These are phyloP conservation scores for Posidonia oceanica DNA, from an alignment of 116 monocot genomes.

Conservation along the genomic window DNA sequence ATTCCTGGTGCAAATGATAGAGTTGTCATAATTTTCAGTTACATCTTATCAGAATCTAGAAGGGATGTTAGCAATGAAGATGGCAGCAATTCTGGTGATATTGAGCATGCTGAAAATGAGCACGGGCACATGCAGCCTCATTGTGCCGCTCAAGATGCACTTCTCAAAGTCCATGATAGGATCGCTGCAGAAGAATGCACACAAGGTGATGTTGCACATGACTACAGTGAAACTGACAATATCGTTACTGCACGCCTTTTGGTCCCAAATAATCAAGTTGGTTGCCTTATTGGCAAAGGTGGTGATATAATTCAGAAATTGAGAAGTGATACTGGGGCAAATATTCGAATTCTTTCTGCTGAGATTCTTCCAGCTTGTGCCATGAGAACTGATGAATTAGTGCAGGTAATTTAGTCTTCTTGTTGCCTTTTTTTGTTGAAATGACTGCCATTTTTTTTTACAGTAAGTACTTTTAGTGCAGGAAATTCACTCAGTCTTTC, in stretches of 20 bases:
- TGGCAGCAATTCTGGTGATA: no score
- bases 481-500: no score
- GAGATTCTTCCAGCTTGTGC: slow-evolving; percentile 71
- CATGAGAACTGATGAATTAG: slow-evolving; percentile 17
- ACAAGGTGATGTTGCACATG: slow-evolving; percentile 4
- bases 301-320: slow-evolving; percentile 57
- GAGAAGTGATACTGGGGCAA: slow-evolving; percentile 48
- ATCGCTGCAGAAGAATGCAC: slow-evolving; percentile 50
- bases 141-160: slow-evolving; percentile 71
- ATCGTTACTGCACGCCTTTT: slow-evolving; percentile 50
- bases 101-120: slow-evolving; percentile 4
- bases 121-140: slow-evolving; percentile 23
- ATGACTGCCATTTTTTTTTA: no score
- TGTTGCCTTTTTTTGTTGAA: no score
- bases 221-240: slow-evolving; percentile 31
- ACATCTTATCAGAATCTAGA: no score
- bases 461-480: no score
- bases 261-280: slow-evolving; percentile 66
- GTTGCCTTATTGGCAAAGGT: slow-evolving; percentile 80
- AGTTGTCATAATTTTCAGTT: slow-evolving; percentile 8
- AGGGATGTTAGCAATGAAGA: no score
- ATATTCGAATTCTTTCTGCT: slow-evolving; percentile 46
- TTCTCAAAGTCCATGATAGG: slow-evolving; percentile 69
- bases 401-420: no score
- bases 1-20: slow-evolving; percentile 79